phyloP scores from a whole-genome alignment of 2,329 filamentous ascomycete species.

The Ceratocystis ficicola region DNA sequence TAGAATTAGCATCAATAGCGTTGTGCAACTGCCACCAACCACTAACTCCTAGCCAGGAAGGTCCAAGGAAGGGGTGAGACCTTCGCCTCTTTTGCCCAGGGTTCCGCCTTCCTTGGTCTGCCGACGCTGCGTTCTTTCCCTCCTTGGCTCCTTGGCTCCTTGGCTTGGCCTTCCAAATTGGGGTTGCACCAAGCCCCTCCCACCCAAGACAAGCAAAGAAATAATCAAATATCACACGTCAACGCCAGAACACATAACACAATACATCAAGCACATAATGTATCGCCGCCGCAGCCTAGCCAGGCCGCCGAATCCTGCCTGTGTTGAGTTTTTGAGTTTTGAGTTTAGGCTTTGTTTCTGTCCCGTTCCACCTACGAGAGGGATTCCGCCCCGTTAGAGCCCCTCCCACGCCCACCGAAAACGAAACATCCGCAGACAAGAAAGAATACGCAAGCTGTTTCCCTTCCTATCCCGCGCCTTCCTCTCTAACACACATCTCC shows the following conservation, averaged over 20 bases:
- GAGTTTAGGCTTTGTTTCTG: constrained; percentile 9
- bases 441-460: background rate
- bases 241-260: background rate
- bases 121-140: background rate
- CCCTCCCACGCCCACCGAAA: background rate
- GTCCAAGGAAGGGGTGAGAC: background rate
- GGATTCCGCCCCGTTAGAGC: background rate
- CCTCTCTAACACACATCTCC: too few relatives aligned
- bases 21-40: background rate
- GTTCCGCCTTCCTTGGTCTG: background rate
- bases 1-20: background rate
- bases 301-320: background rate
- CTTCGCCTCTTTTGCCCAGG: background rate
- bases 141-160: background rate
- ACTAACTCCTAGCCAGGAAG: background rate
- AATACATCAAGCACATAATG: background rate
- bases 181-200: background rate
- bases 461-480: constrained; percentile 5
- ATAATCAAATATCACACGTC: background rate
- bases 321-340: background rate
- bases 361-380: background rate
- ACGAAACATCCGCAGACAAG: background rate
- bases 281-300: background rate
- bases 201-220: background rate
- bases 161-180: background rate